Base-by-base conservation (phyloP, 1,284 basidiomycete species). In the Apiotrichum siamense region DNA sequence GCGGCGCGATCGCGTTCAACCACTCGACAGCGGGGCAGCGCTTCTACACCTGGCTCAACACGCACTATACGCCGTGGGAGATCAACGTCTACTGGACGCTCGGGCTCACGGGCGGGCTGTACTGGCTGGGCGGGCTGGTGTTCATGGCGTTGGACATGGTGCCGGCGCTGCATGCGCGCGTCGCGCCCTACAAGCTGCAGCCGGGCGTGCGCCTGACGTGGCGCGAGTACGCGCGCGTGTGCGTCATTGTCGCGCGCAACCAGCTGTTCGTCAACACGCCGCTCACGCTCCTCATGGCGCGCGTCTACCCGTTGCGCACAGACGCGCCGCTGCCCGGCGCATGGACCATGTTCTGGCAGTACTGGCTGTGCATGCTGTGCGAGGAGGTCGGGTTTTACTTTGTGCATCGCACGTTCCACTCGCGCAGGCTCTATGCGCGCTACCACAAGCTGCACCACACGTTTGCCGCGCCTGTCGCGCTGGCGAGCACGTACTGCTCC, bases 361-460 rank as follows among this genome's bases (percentile, higher is more conserved):
- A 57, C 56, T 27, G 46, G 18, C 36, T 54, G n/a, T 51, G 48
- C 38, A 47, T 57, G 25, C 11, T 45, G 15, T 57, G 47, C 24
- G 56, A 57, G 47, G 56, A 57, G 49, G 49, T 35, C 15, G 56
- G 56, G 15, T 57, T 57, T 39, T 57, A 47, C 47, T 7, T 25
- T 31, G 49, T 57, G 21, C 56, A 57, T 44, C 49, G 56, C 36
- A 36, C 44, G 17, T 37, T 47, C 10, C 56, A 57, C 41, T 15
- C 27, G 15, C 47, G 47, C 31, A 24, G 35, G 10, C 27, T 50
- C 27, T 57, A 57, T n/a, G 56, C 47, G 17, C 32, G 12, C 15
- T 21, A 54, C 18, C 56, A 57, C 49, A 57, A 57, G 44, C 33
- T 54, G 42, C 56, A 57, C 52, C 56, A 57, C 56, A 44, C 40